Evolutionary conservation across 208 protist genomes (phyloP).

Genomic region (Endotrypanum monterogeii): DNA sequence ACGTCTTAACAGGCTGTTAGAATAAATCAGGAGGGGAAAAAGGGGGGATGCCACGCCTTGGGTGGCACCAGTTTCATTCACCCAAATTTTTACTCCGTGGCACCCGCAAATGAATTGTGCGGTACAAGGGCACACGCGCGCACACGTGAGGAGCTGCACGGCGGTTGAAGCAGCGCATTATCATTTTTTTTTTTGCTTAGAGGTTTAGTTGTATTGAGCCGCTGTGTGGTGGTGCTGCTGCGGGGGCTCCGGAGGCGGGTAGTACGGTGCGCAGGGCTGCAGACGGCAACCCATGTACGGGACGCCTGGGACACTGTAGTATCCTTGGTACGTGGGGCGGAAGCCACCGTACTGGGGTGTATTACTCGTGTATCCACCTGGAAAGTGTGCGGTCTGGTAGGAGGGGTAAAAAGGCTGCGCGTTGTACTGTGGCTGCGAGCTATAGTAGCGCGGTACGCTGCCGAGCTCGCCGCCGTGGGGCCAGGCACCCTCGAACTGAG

Average conservation of each 20-base stretch:
- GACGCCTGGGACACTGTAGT: slow-evolving; percentile 29
- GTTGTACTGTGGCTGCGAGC: slow-evolving; percentile 25
- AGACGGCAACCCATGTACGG: slow-evolving; percentile 33
- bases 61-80: not conserved
- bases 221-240: slow-evolving; percentile 31
- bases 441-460: slow-evolving; percentile 41
- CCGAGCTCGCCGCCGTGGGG: slow-evolving; percentile 36
- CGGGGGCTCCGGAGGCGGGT: slow-evolving; percentile 34
- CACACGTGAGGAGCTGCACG: not conserved
- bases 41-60: not conserved
- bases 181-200: not conserved
- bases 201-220: slow-evolving; percentile 9
- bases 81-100: not conserved
- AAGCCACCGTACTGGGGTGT: slow-evolving; percentile 24
- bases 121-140: not conserved
- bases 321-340: slow-evolving; percentile 14
- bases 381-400: slow-evolving; percentile 23
- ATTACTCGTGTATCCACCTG: slow-evolving; percentile 21
- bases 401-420: slow-evolving; percentile 33
- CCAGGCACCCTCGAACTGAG: slow-evolving; percentile 1
- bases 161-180: not conserved
- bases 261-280: slow-evolving; percentile 50
- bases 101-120: not conserved
- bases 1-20: not conserved
- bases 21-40: not conserved